Evolutionary conservation across 345 rosid genomes (phyloP), one percentile per base, ranked within the genome.

Genomic region (Eucalyptus curtisii): DNA sequence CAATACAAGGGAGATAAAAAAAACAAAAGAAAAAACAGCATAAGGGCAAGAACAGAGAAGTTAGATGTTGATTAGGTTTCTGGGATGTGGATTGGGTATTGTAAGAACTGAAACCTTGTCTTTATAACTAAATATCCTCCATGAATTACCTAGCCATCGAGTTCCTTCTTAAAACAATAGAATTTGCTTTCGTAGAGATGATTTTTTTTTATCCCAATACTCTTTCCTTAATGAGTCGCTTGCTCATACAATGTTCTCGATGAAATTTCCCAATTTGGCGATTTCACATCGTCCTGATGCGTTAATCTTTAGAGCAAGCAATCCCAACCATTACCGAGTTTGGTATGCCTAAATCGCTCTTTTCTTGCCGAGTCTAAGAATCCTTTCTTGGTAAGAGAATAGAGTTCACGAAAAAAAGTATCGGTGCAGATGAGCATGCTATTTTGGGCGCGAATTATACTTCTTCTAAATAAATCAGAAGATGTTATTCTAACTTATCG

Each of bases 201-300:
- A 14, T 59, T 24, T 57, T 25, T 59, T 12, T 5, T 27, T 5
- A 59, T 27, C 8, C 68, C 31, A 27, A 27, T 59, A 5, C 68
- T 59, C 68, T 59, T 27, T 59, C 4, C 68, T 27, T 8, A 3
- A 5, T 12, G 68, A 59, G 33, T 13, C 2, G 0, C 16, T 3
- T 3, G 4, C 31, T 59, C 68, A 1, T 59, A 5, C 0, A 59
- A 3, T 59, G 1, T 5, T 12, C 31, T 59, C 8, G 4, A 59
- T 59, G 3, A 27, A 59, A 13, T 27, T 59, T 6, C 68, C 0
- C 31, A 59, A 59, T 59, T 12, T 27, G 2, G 1, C 2, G 0
- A 59, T 27, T 59, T 11, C 66, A 59, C 6, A 19, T 50, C 4
- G 1, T 50, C 55, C 9, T 1, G 1, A 52, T 3, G 24, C 10